These are phyloP conservation scores for Russula sp. DNA, from an alignment of 768 basidiomycete genomes.

Conservation along the genomic window DNA sequence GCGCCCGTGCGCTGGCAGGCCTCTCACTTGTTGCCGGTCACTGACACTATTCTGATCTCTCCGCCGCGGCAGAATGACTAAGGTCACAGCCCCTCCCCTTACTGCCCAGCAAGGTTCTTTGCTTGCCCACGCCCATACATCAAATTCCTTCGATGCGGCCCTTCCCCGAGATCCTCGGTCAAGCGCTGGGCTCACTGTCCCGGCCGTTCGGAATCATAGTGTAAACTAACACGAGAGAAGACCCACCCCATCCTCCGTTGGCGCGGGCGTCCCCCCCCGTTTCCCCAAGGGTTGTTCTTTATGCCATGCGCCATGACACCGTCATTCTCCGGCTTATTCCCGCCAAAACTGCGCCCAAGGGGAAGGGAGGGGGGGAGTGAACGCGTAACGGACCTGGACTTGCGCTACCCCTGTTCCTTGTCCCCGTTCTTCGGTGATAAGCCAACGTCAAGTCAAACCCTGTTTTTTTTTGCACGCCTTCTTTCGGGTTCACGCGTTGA, in stretches of 20 bases:
- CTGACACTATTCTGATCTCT: neutral
- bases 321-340: constrained; percentile 2
- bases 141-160: neutral
- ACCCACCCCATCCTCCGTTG: constrained; percentile 4
- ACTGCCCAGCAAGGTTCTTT: no score
- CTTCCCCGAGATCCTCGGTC: constrained; percentile 1
- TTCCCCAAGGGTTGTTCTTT: neutral
- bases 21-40: no score
- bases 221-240: neutral
- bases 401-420: neutral
- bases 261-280: neutral
- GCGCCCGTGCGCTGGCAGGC: neutral
- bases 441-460: constrained; percentile 6
- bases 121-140: neutral
- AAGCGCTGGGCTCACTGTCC: neutral
- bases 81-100: neutral
- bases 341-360: neutral
- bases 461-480: constrained; percentile 7
- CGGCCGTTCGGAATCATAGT: neutral
- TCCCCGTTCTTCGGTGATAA: constrained; percentile 19
- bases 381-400: neutral
- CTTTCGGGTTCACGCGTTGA: neutral
- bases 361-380: neutral
- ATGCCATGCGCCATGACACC: neutral
- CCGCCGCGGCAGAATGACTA: neutral